Base-by-base conservation (phyloP, 192 early-diverging fungal genomes). In the Podila verticillata region DNA sequence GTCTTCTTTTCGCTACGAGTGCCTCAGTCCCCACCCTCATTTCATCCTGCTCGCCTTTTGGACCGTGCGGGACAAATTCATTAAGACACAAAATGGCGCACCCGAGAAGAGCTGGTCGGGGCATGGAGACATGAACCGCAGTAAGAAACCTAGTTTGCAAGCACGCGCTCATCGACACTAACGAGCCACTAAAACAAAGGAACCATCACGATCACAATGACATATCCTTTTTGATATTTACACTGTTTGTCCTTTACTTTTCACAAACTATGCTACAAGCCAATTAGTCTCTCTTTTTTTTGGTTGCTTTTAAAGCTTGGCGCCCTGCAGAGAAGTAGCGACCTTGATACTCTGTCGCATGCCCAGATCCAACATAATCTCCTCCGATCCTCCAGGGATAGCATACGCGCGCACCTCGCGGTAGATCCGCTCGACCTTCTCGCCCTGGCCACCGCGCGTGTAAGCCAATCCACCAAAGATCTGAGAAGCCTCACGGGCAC, bases 351-450 rank as follows among this genome's bases (percentile, higher is more conserved):
- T 77, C 82, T 95, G 93, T 35, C 94, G 73, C 39, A 96, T 89
- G 35, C 95, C 95, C 12, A 96, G 78, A 66, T 96, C 95, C 61
- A 95, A 79, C 95, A 96, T 96, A 70, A 95, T 96, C 70, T 96
- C 93, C 73, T 95, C 95, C 19, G 89, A 91, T n/a, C 95, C 95
- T 29, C 95, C 95, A 47, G 93, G 93, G 72, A 95, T 95, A 47
- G 93, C 92, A 67, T 92, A 93, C 22, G 90, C 92, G 30, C 93
- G 80, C 1, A 96, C 95, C 85, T 96, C 95, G 63, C 95, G 89
- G 72, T 95, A 95, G 17, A 95, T 81, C 30, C 95, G 83, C 86
- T 96, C 95, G 19, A 96, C 87, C 72, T 91, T 89, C 79, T 90
- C 90, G 29, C 85, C 90, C 74, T 91, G 90, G 49, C 77, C 93